These are phyloP conservation scores for Dryas octopetala DNA, from an alignment of 306 rosid species.

Conservation along the genomic window DNA sequence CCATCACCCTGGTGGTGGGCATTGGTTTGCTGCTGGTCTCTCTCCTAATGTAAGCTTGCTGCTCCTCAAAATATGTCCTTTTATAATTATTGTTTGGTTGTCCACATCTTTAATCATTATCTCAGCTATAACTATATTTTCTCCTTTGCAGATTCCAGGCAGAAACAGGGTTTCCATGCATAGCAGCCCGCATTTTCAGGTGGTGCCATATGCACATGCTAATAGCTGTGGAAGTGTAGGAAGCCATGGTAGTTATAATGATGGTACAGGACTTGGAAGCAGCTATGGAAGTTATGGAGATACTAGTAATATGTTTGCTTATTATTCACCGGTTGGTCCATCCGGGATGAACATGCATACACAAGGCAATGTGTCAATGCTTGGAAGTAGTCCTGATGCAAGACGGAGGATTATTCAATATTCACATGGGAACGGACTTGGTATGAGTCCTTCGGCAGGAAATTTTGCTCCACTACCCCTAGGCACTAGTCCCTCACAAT, in stretches of 20 bases:
- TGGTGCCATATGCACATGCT: slow-evolving; percentile 69
- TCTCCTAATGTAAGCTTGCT: slow-evolving; percentile 85
- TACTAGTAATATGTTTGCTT: slow-evolving; percentile 68
- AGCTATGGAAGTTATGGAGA: slow-evolving; percentile 99
- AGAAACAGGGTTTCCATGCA: slow-evolving; percentile 67
- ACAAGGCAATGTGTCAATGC: slow-evolving; percentile 69
- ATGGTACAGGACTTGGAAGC: slow-evolving; percentile 76
- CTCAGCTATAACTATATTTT: slow-evolving; percentile 25
- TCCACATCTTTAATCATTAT: slow-evolving; percentile 9
- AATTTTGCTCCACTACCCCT: slow-evolving; percentile 92
- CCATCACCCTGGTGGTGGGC: slow-evolving; percentile 99
- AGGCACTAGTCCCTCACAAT: slow-evolving; percentile 97
- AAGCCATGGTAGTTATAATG: slow-evolving; percentile 97
- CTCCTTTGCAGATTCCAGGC: slow-evolving; percentile 62
- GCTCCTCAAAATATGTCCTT: slow-evolving; percentile 16
- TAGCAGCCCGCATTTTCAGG: slow-evolving; percentile 78
- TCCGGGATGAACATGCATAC: slow-evolving; percentile 81
- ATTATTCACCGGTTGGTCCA: slow-evolving; percentile 89
- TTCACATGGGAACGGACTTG: slow-evolving; percentile 81
- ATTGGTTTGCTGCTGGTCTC: slow-evolving; percentile 99
- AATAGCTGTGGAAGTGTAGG: slow-evolving; percentile 92
- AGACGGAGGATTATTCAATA: slow-evolving; percentile 71
- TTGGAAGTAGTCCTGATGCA: slow-evolving; percentile 95
- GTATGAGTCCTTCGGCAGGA: slow-evolving; percentile 88
- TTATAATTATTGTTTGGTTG: slow-evolving; percentile 16